A percentile compares a stretch with the other conserved stretches of the same genome.
Evolutionary conservation across 2,329 filamentous ascomycete genomes (phyloP).

Genomic region (Ceratocystis colombiana): DNA sequence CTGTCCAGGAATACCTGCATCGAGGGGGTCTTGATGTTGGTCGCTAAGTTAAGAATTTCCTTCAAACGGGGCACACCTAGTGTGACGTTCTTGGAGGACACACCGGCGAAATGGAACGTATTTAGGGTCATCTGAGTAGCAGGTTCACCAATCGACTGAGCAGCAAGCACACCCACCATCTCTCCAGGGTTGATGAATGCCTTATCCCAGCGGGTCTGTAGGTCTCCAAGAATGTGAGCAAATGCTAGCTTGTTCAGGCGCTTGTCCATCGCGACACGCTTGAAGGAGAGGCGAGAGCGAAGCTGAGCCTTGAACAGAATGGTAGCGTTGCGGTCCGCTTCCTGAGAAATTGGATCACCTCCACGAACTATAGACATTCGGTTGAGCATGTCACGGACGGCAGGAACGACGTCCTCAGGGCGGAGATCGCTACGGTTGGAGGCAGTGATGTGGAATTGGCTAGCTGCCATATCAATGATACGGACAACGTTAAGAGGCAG

Average conservation of each 20-base stretch:
- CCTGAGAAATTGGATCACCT: constrained; percentile 65
- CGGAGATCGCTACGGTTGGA: constrained; percentile 79
- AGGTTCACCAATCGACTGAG: constrained; percentile 96
- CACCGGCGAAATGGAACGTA: constrained; percentile 99
- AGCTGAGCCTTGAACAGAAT: constrained; percentile 86
- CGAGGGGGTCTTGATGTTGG: constrained; percentile 95
- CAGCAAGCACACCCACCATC: constrained; percentile 96
- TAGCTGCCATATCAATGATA: constrained; percentile 82
- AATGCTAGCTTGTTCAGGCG: constrained; percentile 85
- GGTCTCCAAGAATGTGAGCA: constrained; percentile 79
- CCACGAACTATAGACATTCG: constrained; percentile 80
- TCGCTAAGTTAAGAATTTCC: constrained; percentile 96
- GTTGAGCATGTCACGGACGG: constrained; percentile 63
- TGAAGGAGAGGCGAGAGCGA: constrained; percentile 82
- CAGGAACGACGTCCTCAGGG: constrained; percentile 75
- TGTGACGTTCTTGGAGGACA: constrained; percentile 98
- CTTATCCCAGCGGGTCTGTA: constrained; percentile 79
- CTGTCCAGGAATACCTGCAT: constrained; percentile 83
- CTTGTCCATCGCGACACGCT: constrained; percentile 77
- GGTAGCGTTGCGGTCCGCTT: constrained; percentile 82
- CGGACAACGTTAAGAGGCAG: constrained; percentile 84
- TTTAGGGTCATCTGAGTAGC: constrained; percentile 99
- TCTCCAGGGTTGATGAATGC: constrained; percentile 85
- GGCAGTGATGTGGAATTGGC: constrained; percentile 82
- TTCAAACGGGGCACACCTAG: constrained; percentile 98